Base-by-base conservation (phyloP, 306 rosid genomes). In the Trifolium subterraneum region DNA sequence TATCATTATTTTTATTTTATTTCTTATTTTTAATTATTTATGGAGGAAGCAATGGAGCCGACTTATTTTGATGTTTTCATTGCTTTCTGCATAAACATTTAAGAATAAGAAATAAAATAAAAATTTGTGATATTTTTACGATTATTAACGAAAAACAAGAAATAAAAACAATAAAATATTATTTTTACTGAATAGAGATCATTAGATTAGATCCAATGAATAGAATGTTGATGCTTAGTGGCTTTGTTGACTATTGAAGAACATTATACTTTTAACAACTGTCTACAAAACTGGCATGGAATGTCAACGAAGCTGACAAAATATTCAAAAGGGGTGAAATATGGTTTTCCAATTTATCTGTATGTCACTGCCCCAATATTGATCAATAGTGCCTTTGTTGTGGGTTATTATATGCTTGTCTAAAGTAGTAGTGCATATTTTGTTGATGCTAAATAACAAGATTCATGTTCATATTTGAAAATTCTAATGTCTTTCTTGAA, bases 231-330 rank as follows among this genome's bases (percentile, higher is more conserved):
- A 59, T 56, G 72, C 41, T 31, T 31, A 51, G 65, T 73, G 60
- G 69, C 39, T 65, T 78, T 58, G 68, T n/a, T 71, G 79, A 45
- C 63, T 52, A 22, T 19, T 68, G 82, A 65, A 45, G 45, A 62
- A 68, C 63, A 58, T 51, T 36, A 58, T 75, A 48, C 70, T 39
- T 62, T 61, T 42, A 47, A 52, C 64, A 38, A 60, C 44, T 39
- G 61, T 68, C 8, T 36, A 58, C 72, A 61, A 61, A 45, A 51
- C 64, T 60, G 81, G 41, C 72, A 62, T 18, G 68, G 25, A 79
- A 75, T 75, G 70, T 73, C 38, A 73, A 82, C 42, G 78, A 67
- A 61, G 84, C 75, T 72, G 55, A 68, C 58, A 60, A 65, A 47
- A 65, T 83, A 76, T 78, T 54, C 55, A 29, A 29, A 29, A 29